Percentiles rank a stretch among this genome's conserved stretches.
Conservation (phyloP, 1,284 basidiomycete genomes). For the Phellopilus nigrolimitatus region DNA sequence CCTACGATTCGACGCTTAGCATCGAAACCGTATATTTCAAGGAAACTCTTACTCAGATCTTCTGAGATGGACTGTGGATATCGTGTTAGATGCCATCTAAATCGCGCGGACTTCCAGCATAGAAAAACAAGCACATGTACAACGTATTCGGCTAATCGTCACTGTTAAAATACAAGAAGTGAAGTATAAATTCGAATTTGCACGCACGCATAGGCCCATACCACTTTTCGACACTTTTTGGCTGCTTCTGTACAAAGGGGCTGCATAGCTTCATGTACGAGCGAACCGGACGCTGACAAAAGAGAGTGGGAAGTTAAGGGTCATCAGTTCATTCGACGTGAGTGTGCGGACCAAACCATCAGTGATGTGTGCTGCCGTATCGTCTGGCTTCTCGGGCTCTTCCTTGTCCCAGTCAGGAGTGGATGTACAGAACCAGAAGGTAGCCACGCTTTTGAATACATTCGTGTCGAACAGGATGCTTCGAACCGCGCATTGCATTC, state of each 20-base stretch:
- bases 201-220: conserved; percentile 10
- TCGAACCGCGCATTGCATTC: conserved; percentile 3
- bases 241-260: not conserved
- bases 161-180: conserved; percentile 2
- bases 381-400: not conserved
- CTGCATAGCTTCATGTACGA: not conserved
- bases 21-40: too few relatives aligned
- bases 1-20: too few relatives aligned
- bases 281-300: conserved; percentile 14
- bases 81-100: too few relatives aligned
- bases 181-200: not conserved
- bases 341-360: not conserved
- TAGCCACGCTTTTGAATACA: not conserved
- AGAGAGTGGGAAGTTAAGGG: not conserved
- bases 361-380: not conserved
- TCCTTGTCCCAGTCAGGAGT: not conserved
- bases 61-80: too few relatives aligned
- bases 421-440: not conserved
- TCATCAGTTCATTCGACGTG: not conserved
- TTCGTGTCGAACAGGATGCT: not conserved
- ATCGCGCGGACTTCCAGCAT: too few relatives aligned
- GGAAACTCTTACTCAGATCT: too few relatives aligned
- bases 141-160: not conserved
- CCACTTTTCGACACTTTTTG: conserved; percentile 5
- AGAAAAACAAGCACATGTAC: too few relatives aligned